phyloP scores from a whole-genome alignment of 2,329 filamentous ascomycete genomes.

The Epichloe elymi region DNA sequence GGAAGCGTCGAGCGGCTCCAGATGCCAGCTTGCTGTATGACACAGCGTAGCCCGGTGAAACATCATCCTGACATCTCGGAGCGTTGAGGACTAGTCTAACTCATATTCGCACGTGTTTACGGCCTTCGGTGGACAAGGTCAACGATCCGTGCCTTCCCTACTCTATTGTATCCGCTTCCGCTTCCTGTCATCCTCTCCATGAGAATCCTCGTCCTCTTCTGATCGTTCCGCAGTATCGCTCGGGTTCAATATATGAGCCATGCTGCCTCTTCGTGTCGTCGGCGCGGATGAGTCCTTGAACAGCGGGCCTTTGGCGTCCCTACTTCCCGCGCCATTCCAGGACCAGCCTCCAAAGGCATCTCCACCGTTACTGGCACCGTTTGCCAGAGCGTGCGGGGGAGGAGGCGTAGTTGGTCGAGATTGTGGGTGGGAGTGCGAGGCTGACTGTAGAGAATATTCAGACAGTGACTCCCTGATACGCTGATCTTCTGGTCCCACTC shows the following conservation, averaged over 20 bases:
- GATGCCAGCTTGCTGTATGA: not conserved
- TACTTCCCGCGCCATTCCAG: conserved; percentile 36
- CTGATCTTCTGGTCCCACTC: conserved; percentile 37
- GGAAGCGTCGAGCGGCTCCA: not conserved
- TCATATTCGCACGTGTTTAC: too few relatives aligned
- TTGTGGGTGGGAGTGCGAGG: conserved; percentile 29
- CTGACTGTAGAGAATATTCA: conserved; percentile 35
- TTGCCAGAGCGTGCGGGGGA: conserved; percentile 31
- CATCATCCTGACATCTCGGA: too few relatives aligned
- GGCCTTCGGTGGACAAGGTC: too few relatives aligned
- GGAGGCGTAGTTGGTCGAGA: conserved; percentile 43
- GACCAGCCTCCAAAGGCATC: conserved; percentile 43
- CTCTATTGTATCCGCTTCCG: conserved; percentile 42
- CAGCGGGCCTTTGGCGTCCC: conserved; percentile 36
- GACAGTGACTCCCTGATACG: conserved; percentile 44
- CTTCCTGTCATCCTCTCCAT: conserved; percentile 47
- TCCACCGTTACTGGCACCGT: conserved; percentile 23
- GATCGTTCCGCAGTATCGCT: conserved; percentile 42
- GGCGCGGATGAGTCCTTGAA: conserved; percentile 43
- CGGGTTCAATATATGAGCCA: conserved; percentile 51
- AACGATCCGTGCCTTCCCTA: not conserved
- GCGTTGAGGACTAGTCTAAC: too few relatives aligned
- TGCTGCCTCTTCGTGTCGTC: conserved; percentile 44
- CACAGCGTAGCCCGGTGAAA: not conserved
- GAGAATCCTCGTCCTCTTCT: conserved; percentile 41